These are phyloP conservation scores for Solanum rostratum DNA, from an alignment of 257 asterid species.

Conservation along the genomic window DNA sequence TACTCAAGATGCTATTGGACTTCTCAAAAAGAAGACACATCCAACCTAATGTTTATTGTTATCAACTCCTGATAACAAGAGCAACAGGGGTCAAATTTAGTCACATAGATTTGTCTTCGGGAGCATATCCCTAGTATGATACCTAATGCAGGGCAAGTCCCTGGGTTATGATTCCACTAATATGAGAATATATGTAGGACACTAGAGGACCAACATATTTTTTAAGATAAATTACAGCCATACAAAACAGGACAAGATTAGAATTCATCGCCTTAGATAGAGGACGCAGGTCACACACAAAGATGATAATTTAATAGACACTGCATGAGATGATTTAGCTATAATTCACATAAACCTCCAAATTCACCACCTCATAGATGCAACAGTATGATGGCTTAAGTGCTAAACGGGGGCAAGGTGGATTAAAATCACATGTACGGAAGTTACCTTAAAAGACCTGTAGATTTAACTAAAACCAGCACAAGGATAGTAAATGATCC, in stretches of 20 bases:
- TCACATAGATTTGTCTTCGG: not conserved
- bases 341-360: not conserved
- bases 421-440: not conserved
- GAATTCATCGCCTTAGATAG: not conserved
- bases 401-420: not conserved
- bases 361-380: not conserved
- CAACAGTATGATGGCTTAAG: not conserved
- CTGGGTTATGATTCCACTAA: not conserved
- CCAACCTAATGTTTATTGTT: not conserved
- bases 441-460: not conserved
- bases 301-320: not conserved
- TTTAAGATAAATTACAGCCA: not conserved
- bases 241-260: not conserved
- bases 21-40: not conserved
- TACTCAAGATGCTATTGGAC: not conserved
- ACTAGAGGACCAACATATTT: not conserved
- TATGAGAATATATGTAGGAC: not conserved
- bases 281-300: not conserved
- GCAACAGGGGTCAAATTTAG: not conserved
- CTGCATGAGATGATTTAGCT: not conserved
- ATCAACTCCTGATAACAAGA: not conserved
- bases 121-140: not conserved
- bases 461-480: not conserved
- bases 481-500: not conserved
- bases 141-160: not conserved